phyloP scores from a whole-genome alignment of 2,329 filamentous ascomycete species.

The Xylariaceae sp. region DNA sequence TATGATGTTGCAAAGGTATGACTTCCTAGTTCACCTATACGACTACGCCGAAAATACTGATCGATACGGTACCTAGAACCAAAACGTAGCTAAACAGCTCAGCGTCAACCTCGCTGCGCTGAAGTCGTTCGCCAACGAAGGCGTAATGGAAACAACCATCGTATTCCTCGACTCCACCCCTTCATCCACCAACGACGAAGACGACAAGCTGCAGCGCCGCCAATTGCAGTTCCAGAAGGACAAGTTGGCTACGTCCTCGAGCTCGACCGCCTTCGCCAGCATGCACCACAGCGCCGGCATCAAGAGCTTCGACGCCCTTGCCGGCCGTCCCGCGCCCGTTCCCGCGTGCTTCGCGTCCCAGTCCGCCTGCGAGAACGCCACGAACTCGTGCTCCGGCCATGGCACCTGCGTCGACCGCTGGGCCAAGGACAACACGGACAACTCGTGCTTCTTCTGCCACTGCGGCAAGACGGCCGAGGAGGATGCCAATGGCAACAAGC shows the following conservation, averaged over 20 bases:
- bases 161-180: constrained; percentile 47
- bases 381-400: constrained; percentile 76
- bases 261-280: constrained; percentile 23
- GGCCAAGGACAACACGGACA: constrained; percentile 35
- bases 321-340: constrained; percentile 39
- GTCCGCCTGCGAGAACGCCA: constrained; percentile 62
- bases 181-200: constrained; percentile 12
- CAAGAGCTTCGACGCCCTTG: constrained; percentile 31
- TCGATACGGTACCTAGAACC: constrained; percentile 31
- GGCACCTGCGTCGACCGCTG: constrained; percentile 70
- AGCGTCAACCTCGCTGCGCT: constrained; percentile 42
- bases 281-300: constrained; percentile 6
- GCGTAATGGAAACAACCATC: constrained; percentile 52
- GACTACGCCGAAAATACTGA: neutral
- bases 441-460: constrained; percentile 69
- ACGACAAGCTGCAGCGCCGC: constrained; percentile 43
- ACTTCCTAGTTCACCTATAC: neutral
- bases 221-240: constrained; percentile 36
- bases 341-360: constrained; percentile 70
- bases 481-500: constrained; percentile 39
- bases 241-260: constrained; percentile 34
- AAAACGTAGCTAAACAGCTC: constrained; percentile 40
- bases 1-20: constrained; percentile 29
- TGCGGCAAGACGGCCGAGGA: constrained; percentile 58
- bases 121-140: constrained; percentile 40